Conservation (phyloP, 2,329 filamentous ascomycete genomes). For the Aureobasidium sp. region DNA sequence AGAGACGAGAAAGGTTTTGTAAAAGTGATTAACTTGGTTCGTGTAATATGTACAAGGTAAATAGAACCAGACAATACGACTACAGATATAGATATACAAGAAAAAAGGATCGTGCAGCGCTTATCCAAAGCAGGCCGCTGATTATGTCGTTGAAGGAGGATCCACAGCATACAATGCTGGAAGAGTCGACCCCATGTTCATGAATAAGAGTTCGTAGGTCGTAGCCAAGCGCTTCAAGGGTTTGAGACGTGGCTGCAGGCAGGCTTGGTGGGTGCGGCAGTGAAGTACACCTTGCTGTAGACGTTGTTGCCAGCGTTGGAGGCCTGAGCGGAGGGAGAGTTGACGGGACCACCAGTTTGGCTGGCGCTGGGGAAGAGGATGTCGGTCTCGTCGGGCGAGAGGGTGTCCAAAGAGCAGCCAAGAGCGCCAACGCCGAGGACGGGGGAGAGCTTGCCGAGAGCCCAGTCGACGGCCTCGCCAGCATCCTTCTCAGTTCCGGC, state of each 20-base stretch:
- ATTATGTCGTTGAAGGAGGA: background rate
- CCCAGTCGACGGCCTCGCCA: conserved; percentile 25
- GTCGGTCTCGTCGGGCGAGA: conserved; percentile 22
- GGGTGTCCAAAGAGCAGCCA: conserved; percentile 26
- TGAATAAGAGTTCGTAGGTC: background rate
- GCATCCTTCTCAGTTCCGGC: conserved; percentile 23
- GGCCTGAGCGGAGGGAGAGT: conserved; percentile 22
- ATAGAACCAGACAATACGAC: background rate
- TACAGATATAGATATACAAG: background rate
- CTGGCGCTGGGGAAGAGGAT: conserved; percentile 27
- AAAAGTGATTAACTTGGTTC: background rate
- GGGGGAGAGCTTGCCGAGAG: conserved; percentile 27
- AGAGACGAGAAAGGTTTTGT: background rate
- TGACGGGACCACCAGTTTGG: conserved; percentile 27
- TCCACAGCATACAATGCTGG: background rate
- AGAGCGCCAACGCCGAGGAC: conserved; percentile 27
- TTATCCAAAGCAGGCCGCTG: background rate
- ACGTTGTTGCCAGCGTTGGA: conserved; percentile 30
- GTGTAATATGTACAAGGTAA: background rate
- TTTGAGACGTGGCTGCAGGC: background rate
- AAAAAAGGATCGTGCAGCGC: background rate
- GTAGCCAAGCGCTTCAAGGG: background rate
- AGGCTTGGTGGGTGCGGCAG: conserved; percentile 20
- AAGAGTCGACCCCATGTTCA: background rate
- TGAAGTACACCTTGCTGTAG: conserved; percentile 32